Evolutionary conservation across 108 stramenopile species (phyloP).

Genomic region (Nannochloropsis gaditana): DNA sequence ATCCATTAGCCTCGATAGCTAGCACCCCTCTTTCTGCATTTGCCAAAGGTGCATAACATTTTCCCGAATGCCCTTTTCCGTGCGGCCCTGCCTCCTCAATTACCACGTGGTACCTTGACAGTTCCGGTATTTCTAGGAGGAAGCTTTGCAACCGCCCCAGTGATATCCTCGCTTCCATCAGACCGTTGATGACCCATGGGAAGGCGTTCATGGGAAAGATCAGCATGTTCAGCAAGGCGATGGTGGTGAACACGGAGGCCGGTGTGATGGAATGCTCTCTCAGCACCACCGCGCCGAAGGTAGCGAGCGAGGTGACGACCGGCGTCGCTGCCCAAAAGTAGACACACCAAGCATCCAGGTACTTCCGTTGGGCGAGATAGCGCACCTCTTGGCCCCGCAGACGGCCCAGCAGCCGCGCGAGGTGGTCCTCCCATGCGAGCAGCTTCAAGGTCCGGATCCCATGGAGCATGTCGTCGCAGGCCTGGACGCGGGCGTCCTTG

Average conservation of each 20-base stretch:
- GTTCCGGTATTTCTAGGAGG: slow-evolving; percentile 63
- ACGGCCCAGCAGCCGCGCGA: slow-evolving; percentile 12
- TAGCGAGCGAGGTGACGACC: slow-evolving; percentile 72
- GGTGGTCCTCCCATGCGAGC: slow-evolving; percentile 39
- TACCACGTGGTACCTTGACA: slow-evolving; percentile 33
- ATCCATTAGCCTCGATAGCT: neutral
- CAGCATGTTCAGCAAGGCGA: slow-evolving; percentile 83
- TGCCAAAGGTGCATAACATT: neutral
- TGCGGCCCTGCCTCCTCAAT: neutral
- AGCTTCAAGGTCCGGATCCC: slow-evolving; percentile 46
- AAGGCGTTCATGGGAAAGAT: slow-evolving; percentile 88
- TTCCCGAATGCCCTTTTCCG: neutral
- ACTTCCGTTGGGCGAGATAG: slow-evolving; percentile 42
- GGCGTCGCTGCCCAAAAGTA: slow-evolving; percentile 58
- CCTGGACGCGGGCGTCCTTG: slow-evolving; percentile 49
- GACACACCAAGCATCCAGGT: slow-evolving; percentile 53
- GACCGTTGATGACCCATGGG: slow-evolving; percentile 77
- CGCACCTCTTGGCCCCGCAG: slow-evolving; percentile 31
- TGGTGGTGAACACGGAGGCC: slow-evolving; percentile 60
- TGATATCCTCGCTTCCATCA: slow-evolving; percentile 81
- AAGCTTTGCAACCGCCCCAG: slow-evolving; percentile 67
- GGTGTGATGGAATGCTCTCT: slow-evolving; percentile 64
- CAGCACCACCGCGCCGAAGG: slow-evolving; percentile 72
- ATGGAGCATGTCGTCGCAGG: slow-evolving; percentile 35
- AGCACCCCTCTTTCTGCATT: neutral